A percentile compares a stretch with the other conserved stretches of the same genome.
Conservation (phyloP, 768 basidiomycete genomes). For the Hypsizygus marmoreus region DNA sequence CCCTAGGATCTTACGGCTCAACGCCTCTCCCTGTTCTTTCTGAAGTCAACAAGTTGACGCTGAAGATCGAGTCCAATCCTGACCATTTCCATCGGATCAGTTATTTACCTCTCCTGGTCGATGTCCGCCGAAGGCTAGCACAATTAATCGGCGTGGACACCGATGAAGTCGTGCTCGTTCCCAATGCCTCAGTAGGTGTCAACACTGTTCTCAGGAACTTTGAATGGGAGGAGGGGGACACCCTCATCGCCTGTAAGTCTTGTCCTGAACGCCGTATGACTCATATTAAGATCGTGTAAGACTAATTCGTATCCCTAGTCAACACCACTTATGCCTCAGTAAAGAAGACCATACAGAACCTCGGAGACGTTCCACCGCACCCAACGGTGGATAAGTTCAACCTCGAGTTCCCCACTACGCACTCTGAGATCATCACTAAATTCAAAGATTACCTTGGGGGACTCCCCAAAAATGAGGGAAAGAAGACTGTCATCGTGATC, state of each 20-base stretch:
- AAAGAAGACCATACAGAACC: slow-evolving; percentile 48
- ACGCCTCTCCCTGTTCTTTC: slow-evolving; percentile 46
- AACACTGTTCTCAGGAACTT: slow-evolving; percentile 65
- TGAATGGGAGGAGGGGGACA: slow-evolving; percentile 60
- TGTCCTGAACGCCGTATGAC: too few species aligned
- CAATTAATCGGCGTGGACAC: slow-evolving; percentile 45
- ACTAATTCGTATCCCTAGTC: slow-evolving; percentile 7
- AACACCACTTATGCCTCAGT: slow-evolving; percentile 50
- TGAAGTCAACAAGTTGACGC: slow-evolving; percentile 35
- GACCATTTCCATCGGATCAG: slow-evolving; percentile 47
- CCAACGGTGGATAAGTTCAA: slow-evolving; percentile 52
- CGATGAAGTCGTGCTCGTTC: slow-evolving; percentile 52
- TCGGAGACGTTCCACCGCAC: slow-evolving; percentile 56
- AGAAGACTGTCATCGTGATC: slow-evolving; percentile 65
- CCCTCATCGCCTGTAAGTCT: slow-evolving; percentile 53
- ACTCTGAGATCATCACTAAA: slow-evolving; percentile 32
- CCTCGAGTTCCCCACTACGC: slow-evolving; percentile 59
- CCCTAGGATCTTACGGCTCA: slow-evolving; percentile 53
- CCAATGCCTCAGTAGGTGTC: slow-evolving; percentile 59
- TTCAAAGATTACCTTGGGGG: slow-evolving; percentile 34
- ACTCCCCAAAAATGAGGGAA: slow-evolving; percentile 12
- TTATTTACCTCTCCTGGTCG: slow-evolving; percentile 29
- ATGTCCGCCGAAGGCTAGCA: slow-evolving; percentile 47
- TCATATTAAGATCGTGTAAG: too few species aligned
- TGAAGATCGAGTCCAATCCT: slow-evolving; percentile 47